A percentile compares a stretch with the other conserved stretches of the same genome.
Evolutionary conservation across 208 protist genomes (phyloP).

Genomic region (Trichomonas vaginalis): DNA sequence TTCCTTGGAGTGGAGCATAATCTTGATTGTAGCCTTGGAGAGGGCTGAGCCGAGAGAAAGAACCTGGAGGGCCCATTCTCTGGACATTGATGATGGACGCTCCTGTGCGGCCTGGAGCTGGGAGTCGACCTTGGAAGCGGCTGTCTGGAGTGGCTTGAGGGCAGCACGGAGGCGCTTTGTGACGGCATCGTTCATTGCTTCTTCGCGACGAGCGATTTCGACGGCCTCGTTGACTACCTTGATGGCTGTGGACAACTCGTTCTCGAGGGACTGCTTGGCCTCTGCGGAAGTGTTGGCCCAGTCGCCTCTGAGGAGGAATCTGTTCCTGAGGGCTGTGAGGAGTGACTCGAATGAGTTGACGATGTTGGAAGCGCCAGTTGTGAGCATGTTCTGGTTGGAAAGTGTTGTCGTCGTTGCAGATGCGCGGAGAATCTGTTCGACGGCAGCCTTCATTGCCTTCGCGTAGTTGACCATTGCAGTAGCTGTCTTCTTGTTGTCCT

Average conservation of each 20-base stretch:
- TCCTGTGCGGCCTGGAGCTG: background rate
- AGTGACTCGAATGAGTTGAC: background rate
- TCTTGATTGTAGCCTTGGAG: background rate
- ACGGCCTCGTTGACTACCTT: background rate
- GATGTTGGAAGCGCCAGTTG: background rate
- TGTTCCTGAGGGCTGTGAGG: background rate
- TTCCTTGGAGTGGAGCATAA: background rate
- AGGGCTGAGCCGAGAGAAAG: background rate
- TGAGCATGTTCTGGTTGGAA: background rate
- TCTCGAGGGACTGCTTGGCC: background rate
- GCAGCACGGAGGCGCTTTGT: background rate
- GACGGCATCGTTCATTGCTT: background rate
- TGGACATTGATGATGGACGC: background rate
- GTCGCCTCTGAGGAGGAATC: background rate
- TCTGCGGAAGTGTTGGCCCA: background rate
- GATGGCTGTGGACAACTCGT: background rate
- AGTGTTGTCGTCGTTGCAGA: background rate
- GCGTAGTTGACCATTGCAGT: background rate
- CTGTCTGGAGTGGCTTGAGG: background rate
- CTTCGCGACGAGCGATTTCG: background rate
- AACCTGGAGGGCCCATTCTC: background rate
- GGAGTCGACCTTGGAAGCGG: background rate
- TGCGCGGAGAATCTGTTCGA: background rate
- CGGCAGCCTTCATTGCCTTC: background rate
- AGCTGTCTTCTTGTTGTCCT: background rate